These are phyloP conservation scores for Fusarium anthophilum DNA, from an alignment of 2,329 filamentous ascomycete species.

Conservation along the genomic window DNA sequence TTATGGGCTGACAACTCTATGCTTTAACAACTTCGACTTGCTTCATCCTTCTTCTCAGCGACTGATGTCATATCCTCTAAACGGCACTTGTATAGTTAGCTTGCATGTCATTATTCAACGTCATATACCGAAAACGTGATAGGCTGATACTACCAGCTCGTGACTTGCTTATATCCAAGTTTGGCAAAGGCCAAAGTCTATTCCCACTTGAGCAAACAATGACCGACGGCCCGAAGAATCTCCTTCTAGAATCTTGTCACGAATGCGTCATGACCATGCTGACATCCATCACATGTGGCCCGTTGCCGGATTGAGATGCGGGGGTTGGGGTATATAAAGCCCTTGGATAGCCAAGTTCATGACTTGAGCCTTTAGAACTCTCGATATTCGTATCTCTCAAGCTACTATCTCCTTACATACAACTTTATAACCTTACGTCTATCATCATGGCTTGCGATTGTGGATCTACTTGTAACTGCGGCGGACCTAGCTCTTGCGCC, in stretches of 20 bases:
- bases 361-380: background rate
- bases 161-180: background rate
- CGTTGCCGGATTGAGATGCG: background rate
- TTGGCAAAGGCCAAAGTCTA: background rate
- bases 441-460: constrained; percentile 13
- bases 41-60: too few species aligned
- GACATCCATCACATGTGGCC: background rate
- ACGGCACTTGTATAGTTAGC: background rate
- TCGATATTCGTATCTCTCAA: too few species aligned
- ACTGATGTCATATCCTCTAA: background rate
- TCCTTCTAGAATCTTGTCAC: background rate
- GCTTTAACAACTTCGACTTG: too few species aligned
- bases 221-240: background rate
- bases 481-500: background rate
- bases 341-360: background rate
- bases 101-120: too few species aligned
- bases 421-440: background rate
- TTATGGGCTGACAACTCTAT: too few species aligned
- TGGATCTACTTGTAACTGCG: constrained; percentile 10
- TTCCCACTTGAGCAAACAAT: background rate
- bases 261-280: constrained; percentile 5
- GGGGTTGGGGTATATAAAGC: constrained; percentile 15
- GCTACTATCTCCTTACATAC: accelerated
- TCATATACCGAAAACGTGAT: background rate
- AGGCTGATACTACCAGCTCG: background rate